Conservation (phyloP, 208 protist species). For the Tritrichomonas foetus region DNA sequence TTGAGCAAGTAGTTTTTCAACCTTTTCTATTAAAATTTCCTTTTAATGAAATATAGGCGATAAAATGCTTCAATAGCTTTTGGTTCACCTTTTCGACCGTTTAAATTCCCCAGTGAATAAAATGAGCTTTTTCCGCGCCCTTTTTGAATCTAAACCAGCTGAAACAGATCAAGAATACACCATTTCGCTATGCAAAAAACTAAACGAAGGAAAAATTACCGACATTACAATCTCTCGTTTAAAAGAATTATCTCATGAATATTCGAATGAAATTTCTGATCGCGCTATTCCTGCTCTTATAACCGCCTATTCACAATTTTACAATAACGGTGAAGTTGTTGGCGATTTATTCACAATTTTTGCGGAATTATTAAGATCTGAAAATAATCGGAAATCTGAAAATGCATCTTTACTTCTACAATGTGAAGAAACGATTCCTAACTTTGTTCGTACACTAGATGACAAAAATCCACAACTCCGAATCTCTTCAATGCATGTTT, state of each 20-base stretch:
- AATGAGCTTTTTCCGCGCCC: not conserved
- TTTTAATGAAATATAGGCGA: too few relatives aligned
- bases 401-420: not conserved
- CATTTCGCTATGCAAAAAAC: not conserved
- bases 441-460: not conserved
- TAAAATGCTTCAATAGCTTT: too few relatives aligned
- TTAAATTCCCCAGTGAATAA: not conserved
- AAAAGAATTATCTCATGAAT: not conserved
- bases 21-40: too few relatives aligned
- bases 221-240: not conserved
- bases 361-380: not conserved
- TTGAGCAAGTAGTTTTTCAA: too few relatives aligned
- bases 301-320: not conserved
- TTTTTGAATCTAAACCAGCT: not conserved
- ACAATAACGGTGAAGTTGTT: not conserved
- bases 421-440: not conserved
- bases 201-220: not conserved
- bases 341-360: not conserved
- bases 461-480: not conserved
- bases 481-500: not conserved
- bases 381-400: not conserved
- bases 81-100: not conserved
- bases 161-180: not conserved
- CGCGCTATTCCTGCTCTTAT: not conserved
- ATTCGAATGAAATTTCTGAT: not conserved